Evolutionary conservation across 2,329 filamentous ascomycete genomes (phyloP).

Genomic region (Cercospora sp.): DNA sequence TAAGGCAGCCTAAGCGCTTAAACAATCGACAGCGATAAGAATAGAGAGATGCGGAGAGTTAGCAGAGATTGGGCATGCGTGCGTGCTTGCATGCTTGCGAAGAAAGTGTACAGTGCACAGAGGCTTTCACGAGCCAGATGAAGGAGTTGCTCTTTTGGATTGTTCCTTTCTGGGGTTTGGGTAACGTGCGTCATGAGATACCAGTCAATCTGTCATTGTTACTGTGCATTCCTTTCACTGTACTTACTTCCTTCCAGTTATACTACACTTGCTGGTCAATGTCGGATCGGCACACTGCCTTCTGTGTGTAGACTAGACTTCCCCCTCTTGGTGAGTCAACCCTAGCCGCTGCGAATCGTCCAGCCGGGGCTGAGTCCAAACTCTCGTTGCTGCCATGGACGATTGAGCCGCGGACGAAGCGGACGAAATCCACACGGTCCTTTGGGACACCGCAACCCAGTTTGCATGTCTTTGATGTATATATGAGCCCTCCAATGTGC

Average conservation of each 20-base stretch:
- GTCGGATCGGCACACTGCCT: background rate
- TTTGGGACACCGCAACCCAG: background rate
- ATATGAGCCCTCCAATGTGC: too few species aligned
- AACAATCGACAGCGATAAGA: background rate
- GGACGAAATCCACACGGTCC: background rate
- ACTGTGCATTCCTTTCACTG: background rate
- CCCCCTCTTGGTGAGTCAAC: background rate
- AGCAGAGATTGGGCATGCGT: background rate
- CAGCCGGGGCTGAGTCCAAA: background rate
- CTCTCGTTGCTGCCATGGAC: background rate
- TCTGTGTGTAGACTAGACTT: background rate
- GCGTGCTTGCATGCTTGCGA: background rate
- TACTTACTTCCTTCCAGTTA: background rate
- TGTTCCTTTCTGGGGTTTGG: background rate
- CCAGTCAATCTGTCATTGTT: conserved; percentile 4
- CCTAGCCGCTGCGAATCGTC: background rate
- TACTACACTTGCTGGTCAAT: background rate
- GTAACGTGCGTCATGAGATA: conserved; percentile 26
- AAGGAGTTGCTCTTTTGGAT: background rate
- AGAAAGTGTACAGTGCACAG: conserved; percentile 1
- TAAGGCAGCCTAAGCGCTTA: too few species aligned
- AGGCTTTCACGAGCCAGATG: conserved; percentile 2
- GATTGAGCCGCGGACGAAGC: background rate
- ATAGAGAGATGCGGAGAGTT: background rate
- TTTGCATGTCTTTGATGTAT: background rate